Conservation (phyloP, 177 flowering plant species). For the Vitis hybrid region DNA sequence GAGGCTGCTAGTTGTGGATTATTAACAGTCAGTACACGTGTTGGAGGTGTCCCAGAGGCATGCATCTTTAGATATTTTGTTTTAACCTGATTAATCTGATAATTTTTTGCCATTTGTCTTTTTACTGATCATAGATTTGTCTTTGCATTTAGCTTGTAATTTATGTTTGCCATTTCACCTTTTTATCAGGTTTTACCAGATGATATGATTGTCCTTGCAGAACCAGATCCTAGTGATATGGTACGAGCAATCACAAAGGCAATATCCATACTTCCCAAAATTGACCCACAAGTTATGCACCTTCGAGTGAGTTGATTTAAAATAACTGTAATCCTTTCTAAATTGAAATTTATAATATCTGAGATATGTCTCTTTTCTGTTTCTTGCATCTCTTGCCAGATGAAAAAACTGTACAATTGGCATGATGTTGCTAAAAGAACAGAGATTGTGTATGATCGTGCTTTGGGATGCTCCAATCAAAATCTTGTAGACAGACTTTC, state of each 20-base stretch:
- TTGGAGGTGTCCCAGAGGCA: constrained; percentile 99
- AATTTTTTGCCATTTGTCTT: background rate
- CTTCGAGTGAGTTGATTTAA: constrained; percentile 57
- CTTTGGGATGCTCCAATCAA: constrained; percentile 67
- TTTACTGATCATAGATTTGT: background rate
- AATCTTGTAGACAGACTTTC: constrained; percentile 71
- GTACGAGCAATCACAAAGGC: constrained; percentile 75
- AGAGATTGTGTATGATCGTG: constrained; percentile 83
- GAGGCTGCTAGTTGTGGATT: constrained; percentile 99
- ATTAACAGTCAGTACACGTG: constrained; percentile 96
- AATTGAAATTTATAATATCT: background rate
- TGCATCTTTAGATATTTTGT: constrained; percentile 17
- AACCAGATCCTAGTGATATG: constrained; percentile 90
- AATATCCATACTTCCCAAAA: constrained; percentile 72
- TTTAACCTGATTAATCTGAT: constrained; percentile 3
- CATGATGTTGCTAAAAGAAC: constrained; percentile 97
- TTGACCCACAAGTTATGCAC: constrained; percentile 94
- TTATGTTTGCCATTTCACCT: background rate
- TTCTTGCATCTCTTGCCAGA: constrained; percentile 37
- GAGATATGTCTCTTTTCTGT: background rate
- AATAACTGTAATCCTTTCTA: background rate
- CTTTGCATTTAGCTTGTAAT: background rate
- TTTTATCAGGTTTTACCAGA: constrained; percentile 81
- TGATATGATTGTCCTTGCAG: constrained; percentile 93
- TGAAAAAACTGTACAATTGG: constrained; percentile 92